phyloP scores from a whole-genome alignment of 2,329 filamentous ascomycete genomes.

The Botryotinia narcissicola region DNA sequence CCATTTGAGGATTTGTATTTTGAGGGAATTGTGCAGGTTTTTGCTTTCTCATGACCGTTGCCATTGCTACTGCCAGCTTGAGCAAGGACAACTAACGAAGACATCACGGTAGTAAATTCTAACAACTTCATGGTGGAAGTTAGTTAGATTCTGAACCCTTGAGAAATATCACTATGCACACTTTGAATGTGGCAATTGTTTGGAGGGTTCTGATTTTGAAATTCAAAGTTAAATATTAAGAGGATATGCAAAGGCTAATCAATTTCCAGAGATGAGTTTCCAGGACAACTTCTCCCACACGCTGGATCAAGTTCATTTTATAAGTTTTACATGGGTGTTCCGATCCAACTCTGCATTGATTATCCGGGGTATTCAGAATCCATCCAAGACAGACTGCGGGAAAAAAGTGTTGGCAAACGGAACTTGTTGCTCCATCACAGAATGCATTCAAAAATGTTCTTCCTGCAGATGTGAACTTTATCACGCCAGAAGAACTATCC shows the following conservation, averaged over 20 bases:
- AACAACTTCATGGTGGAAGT: constrained; percentile 2
- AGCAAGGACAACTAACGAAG: not conserved
- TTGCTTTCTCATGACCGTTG: constrained; percentile 1
- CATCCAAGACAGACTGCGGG: not conserved
- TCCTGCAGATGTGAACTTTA: not conserved
- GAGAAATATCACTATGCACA: not conserved
- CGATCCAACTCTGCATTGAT: not conserved
- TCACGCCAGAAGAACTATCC: not conserved
- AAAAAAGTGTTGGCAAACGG: not conserved
- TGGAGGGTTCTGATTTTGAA: not conserved
- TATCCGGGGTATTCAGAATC: not conserved
- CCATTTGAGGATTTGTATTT: constrained; percentile 38
- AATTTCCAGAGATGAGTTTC: not conserved
- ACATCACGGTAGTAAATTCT: not conserved
- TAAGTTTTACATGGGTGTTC: not conserved
- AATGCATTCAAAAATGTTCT: constrained; percentile 1
- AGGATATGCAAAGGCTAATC: not conserved
- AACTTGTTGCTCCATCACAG: constrained; percentile 6
- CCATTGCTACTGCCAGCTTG: not conserved
- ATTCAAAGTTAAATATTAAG: not conserved
- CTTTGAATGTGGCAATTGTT: no score
- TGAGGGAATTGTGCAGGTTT: constrained; percentile 22
- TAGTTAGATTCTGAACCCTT: not conserved
- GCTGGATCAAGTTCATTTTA: not conserved
- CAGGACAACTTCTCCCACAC: no score